A percentile compares a stretch with the other conserved stretches of the same genome.
phyloP scores from a whole-genome alignment of 768 basidiomycete genomes.

The Boletus tylopilopsis region DNA sequence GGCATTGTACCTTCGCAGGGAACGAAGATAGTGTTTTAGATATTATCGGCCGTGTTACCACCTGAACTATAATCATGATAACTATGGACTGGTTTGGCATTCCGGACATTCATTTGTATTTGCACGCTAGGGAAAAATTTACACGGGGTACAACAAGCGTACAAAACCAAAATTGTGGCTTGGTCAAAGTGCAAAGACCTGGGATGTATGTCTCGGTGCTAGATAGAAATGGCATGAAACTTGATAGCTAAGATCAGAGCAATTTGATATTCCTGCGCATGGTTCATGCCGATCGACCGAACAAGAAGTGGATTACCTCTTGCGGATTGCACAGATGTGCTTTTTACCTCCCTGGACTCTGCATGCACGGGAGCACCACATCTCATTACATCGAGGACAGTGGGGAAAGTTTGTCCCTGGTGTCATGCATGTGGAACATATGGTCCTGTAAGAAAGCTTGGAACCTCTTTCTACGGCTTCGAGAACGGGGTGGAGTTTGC shows the following conservation, averaged over 20 bases:
- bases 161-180: background rate
- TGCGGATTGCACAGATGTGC: constrained; percentile 40
- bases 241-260: background rate
- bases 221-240: background rate
- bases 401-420: constrained; percentile 54
- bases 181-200: background rate
- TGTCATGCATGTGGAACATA: constrained; percentile 53
- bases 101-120: background rate
- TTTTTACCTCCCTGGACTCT: constrained; percentile 49
- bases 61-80: constrained; percentile 9
- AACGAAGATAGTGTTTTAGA: constrained; percentile 81
- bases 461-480: constrained; percentile 50
- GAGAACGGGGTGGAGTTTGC: constrained; percentile 41
- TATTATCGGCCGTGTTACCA: too few relatives aligned
- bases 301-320: constrained; percentile 5
- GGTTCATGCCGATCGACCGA: background rate
- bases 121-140: background rate
- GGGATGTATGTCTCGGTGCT: background rate
- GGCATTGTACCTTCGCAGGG: constrained; percentile 66
- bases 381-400: constrained; percentile 55
- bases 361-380: constrained; percentile 65
- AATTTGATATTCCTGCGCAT: background rate
- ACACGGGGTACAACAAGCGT: background rate
- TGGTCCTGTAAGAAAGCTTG: constrained; percentile 39
- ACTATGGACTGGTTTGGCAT: background rate